These are phyloP conservation scores for Parietichytrium sp. DNA, from an alignment of 108 stramenopile genomes.

Conservation along the genomic window DNA sequence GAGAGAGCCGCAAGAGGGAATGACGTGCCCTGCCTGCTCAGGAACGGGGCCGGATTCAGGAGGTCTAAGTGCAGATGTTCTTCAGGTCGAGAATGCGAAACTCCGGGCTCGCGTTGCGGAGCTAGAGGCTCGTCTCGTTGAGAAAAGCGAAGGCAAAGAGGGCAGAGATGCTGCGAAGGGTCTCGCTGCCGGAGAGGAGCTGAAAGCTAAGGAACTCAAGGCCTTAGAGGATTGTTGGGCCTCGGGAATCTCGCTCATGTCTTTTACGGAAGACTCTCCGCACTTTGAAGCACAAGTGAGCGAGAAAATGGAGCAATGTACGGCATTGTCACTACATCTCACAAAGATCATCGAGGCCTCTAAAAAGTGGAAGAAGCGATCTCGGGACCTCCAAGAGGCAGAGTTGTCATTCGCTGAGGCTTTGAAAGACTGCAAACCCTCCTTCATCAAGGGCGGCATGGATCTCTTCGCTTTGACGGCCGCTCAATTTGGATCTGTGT, in stretches of 20 bases:
- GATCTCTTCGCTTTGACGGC: background rate
- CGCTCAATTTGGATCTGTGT: background rate
- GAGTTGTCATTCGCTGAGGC: background rate
- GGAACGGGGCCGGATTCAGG: no score
- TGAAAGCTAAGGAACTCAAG: no score
- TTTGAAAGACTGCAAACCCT: background rate
- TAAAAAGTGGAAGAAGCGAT: background rate
- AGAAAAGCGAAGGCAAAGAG: no score
- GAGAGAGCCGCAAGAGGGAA: no score
- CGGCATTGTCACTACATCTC: background rate
- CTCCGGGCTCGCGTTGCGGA: no score
- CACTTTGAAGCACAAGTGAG: background rate
- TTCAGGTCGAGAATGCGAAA: no score
- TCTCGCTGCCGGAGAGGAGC: no score
- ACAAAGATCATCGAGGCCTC: background rate
- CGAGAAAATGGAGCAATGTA: background rate
- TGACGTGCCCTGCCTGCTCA: no score
- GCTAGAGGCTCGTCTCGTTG: no score
- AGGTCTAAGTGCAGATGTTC: no score
- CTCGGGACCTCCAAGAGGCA: conserved; percentile 9
- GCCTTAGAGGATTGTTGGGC: no score
- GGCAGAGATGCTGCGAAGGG: no score
- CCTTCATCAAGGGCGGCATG: background rate
- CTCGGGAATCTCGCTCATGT: background rate
- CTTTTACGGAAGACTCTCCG: conserved; percentile 7